Percentiles rank a stretch among this genome's conserved stretches.
These are phyloP conservation scores for Corylus avellana DNA, from an alignment of 306 rosid species.

Conservation along the genomic window DNA sequence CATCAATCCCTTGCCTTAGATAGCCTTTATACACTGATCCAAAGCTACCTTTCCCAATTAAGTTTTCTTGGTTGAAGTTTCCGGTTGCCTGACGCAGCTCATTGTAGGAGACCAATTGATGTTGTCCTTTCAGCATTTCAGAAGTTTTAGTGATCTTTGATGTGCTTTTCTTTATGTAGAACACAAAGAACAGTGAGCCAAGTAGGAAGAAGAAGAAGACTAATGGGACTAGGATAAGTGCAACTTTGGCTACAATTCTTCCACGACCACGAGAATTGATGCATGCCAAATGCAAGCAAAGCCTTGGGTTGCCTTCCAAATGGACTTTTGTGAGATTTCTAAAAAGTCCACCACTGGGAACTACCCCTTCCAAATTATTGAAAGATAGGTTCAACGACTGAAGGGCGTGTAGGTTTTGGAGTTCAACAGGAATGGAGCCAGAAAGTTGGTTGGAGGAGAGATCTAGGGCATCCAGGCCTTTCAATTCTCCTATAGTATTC, in stretches of 20 bases:
- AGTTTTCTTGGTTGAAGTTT: slow-evolving; percentile 44
- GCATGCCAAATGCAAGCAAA: slow-evolving; percentile 48
- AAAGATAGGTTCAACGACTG: slow-evolving; percentile 57
- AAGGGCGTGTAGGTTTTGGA: slow-evolving; percentile 45
- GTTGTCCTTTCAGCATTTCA: slow-evolving; percentile 30
- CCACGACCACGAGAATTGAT: slow-evolving; percentile 7
- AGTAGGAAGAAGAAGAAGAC: slow-evolving; percentile 31
- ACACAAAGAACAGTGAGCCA: slow-evolving; percentile 16
- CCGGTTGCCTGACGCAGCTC: slow-evolving; percentile 64
- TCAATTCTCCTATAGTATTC: slow-evolving; percentile 40
- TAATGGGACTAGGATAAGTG: slow-evolving; percentile 27
- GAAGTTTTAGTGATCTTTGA: slow-evolving; percentile 16
- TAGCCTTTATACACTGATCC: slow-evolving; percentile 27
- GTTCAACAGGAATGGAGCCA: slow-evolving; percentile 62
- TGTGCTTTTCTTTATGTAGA: slow-evolving; percentile 37
- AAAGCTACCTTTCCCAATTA: slow-evolving; percentile 62
- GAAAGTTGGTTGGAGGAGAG: slow-evolving; percentile 71
- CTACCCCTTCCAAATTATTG: slow-evolving; percentile 61
- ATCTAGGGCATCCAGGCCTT: slow-evolving; percentile 61
- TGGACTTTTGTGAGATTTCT: slow-evolving; percentile 38
- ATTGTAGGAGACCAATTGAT: slow-evolving; percentile 50
- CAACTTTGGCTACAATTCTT: slow-evolving; percentile 25
- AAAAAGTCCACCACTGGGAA: slow-evolving; percentile 61
- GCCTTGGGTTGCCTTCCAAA: slow-evolving; percentile 62
- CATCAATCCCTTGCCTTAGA: slow-evolving; percentile 37